Conservation (phyloP, 2,329 filamentous ascomycete genomes). For the Fusarium succisae region DNA sequence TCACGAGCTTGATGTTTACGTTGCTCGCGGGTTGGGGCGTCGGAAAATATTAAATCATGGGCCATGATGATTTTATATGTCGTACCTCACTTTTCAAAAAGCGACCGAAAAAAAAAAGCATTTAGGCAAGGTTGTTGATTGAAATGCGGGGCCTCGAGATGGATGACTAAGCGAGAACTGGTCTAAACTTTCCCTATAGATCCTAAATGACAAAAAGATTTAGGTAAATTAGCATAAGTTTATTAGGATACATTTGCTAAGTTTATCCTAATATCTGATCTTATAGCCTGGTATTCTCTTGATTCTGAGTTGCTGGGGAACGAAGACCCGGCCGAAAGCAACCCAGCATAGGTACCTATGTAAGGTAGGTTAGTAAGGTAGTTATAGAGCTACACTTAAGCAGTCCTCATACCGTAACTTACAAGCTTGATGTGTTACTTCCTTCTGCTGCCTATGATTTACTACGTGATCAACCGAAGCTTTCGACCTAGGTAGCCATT, state of each 20-base stretch:
- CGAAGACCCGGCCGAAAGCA: too few species aligned
- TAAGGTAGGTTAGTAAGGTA: too few species aligned
- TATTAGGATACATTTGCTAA: neutral
- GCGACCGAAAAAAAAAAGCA: neutral
- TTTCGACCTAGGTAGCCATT: neutral
- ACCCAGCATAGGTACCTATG: too few species aligned
- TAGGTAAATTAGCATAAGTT: neutral
- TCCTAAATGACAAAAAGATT: neutral
- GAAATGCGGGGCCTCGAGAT: neutral
- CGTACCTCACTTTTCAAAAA: neutral
- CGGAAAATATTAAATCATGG: neutral
- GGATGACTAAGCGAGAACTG: neutral
- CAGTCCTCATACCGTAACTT: neutral
- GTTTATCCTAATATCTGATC: neutral
- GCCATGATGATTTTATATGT: neutral
- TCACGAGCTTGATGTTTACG: neutral
- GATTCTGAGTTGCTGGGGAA: too few species aligned
- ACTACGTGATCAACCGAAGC: neutral
- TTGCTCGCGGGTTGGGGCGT: neutral
- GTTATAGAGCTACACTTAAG: too few species aligned
- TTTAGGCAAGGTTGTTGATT: neutral
- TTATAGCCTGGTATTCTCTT: neutral
- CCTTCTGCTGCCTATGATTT: too few species aligned
- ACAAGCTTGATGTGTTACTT: too few species aligned
- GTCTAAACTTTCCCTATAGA: neutral